Base-by-base conservation (phyloP, 169 alveolate species). In the Plasmodium coatneyi region DNA sequence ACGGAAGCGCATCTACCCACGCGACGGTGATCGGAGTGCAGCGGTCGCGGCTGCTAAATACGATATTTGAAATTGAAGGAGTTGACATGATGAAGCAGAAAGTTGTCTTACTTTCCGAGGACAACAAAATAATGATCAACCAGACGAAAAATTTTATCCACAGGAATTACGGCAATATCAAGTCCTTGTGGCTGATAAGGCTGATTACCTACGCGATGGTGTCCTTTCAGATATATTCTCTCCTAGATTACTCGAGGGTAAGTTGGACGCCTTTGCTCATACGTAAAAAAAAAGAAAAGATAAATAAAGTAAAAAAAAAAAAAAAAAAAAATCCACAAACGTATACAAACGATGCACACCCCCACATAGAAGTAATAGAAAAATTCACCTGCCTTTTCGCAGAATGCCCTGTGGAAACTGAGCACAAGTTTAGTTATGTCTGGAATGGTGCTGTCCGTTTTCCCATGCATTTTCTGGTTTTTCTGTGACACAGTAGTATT, bases 1-100 rank as follows among this genome's bases (percentile, higher is more conserved):
- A 89, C 71, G 94, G 94, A 9, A 89, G 71, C 72, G 81, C 94
- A 46, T 78, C 94, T 79, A 79, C 89, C 3, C 94, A 89, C 52
- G 94, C 94, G n/a, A 89, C 94, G 19, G 83, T 80, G 36, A 79
- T 89, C 32, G 94, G 94, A 22, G 82, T 89, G 7, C 94, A 89
- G 39, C 81, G 39, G 71, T 39, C 94, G 7, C 25, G 89, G 66
- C 36, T 89, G 82, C 34, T 89, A 19, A 89, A 89, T 79, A 89
- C 90, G 25, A 60, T 89, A 22, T 89, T 89, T 52, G 94, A 79
- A 89, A 89, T 89, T 22, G 94, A 89, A n/a, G 81, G 79, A 12
- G 89, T 89, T 60, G 82, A 78, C n/a, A 54, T 89, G 7, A 54
- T 56, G 74, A 78, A 89, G n/a, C 71, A 80, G 6, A 56, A 89